Conservation (phyloP, 2,329 filamentous ascomycete genomes). For the Metarhizium sp. region DNA sequence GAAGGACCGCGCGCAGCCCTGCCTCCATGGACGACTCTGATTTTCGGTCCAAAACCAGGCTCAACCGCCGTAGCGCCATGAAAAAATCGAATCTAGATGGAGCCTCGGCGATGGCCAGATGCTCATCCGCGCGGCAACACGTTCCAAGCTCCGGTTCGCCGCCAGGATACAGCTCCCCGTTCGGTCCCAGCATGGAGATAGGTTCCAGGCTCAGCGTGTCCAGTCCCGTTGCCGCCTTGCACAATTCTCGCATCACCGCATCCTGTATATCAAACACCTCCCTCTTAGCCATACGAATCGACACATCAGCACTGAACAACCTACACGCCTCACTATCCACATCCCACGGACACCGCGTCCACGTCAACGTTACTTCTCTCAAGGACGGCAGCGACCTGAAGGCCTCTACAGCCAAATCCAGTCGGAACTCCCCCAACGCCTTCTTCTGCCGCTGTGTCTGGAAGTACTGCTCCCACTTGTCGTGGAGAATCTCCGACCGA, state of each 20-base stretch:
- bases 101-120: neutral
- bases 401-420: slow-evolving; percentile 1
- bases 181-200: neutral
- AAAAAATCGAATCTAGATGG: neutral
- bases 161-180: neutral
- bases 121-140: neutral
- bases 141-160: neutral
- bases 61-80: neutral
- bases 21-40: neutral
- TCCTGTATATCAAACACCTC: slow-evolving; percentile 11
- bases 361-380: slow-evolving; percentile 14
- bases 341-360: slow-evolving; percentile 14
- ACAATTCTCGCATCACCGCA: slow-evolving; percentile 11
- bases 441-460: slow-evolving; percentile 22
- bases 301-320: slow-evolving; percentile 10
- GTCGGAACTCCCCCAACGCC: neutral
- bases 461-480: slow-evolving; percentile 27
- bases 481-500: slow-evolving; percentile 22
- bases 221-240: slow-evolving; percentile 8
- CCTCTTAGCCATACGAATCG: slow-evolving; percentile 9
- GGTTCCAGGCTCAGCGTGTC: slow-evolving; percentile 3
- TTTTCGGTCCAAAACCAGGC: neutral
- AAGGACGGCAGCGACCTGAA: slow-evolving; percentile 12
- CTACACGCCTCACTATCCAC: neutral
- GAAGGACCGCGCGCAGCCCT: neutral